These are phyloP conservation scores for Psilocybe subaeruginosa DNA, from an alignment of 768 basidiomycete genomes.

Conservation along the genomic window DNA sequence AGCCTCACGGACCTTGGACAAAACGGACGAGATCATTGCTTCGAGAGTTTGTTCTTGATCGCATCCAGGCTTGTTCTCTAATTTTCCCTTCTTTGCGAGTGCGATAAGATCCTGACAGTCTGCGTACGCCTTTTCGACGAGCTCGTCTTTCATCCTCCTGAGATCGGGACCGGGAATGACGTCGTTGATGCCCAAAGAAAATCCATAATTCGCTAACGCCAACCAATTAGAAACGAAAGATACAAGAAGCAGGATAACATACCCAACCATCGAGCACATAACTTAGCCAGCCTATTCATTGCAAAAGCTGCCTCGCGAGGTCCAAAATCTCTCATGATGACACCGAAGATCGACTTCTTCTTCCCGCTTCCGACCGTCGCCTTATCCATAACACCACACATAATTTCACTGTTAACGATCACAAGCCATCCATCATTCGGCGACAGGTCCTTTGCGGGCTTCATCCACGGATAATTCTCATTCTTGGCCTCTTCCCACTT, in stretches of 20 bases:
- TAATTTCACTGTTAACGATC: conserved; percentile 96
- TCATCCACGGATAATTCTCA: conserved; percentile 59
- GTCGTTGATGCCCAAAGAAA: conserved; percentile 98
- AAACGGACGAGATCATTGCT: conserved; percentile 89
- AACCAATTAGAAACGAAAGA: neutral
- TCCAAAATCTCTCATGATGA: conserved; percentile 96
- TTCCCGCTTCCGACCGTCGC: conserved; percentile 97
- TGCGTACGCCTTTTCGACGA: conserved; percentile 88
- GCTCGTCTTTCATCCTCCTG: conserved; percentile 76
- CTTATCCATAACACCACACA: conserved; percentile 99
- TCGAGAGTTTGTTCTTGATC: conserved; percentile 97
- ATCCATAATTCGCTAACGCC: conserved; percentile 85
- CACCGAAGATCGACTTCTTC: conserved; percentile 99
- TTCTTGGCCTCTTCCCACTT: conserved; percentile 79
- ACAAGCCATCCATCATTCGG: conserved; percentile 99
- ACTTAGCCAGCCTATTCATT: conserved; percentile 95
- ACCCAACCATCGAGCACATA: conserved; percentile 94
- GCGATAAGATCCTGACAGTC: conserved; percentile 86
- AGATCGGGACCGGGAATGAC: conserved; percentile 93
- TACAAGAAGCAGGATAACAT: conserved; percentile 24
- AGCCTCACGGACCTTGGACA: conserved; percentile 94
- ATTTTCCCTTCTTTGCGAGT: conserved; percentile 86
- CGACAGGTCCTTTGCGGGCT: conserved; percentile 80
- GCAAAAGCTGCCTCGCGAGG: conserved; percentile 91
- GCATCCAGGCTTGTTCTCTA: conserved; percentile 98